Conservation (phyloP, 176 grass and related monocot genomes). For the Puya raimondii region DNA sequence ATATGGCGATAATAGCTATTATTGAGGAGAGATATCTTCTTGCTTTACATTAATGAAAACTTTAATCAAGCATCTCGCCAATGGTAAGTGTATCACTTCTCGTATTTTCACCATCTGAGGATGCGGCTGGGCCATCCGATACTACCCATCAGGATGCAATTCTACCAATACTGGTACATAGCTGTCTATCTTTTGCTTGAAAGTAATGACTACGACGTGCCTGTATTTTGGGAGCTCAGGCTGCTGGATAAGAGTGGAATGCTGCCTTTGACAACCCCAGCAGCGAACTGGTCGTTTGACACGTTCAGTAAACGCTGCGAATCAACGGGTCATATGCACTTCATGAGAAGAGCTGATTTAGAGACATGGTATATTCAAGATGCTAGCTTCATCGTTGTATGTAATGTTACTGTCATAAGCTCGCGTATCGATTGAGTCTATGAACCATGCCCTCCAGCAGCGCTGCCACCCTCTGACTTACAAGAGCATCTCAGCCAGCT, state of each 20-base stretch:
- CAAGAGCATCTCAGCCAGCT: slow-evolving; percentile 18
- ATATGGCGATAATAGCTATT: no score
- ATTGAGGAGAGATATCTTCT: no score
- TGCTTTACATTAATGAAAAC: no score
- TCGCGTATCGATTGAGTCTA: not conserved
- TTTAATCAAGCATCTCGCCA: no score
- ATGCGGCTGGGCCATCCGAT: slow-evolving; percentile 27
- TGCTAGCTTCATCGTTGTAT: not conserved
- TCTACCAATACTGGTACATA: slow-evolving; percentile 9
- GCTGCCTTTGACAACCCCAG: not conserved
- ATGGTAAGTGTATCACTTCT: slow-evolving; percentile 34
- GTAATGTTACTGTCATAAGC: not conserved
- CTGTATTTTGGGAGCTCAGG: slow-evolving; percentile 18
- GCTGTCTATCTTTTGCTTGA: slow-evolving; percentile 24
- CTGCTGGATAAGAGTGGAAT: slow-evolving; percentile 20
- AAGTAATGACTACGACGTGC: slow-evolving; percentile 6
- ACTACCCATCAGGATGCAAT: slow-evolving; percentile 35
- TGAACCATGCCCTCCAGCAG: not conserved
- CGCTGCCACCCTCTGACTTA: not conserved
- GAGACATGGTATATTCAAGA: not conserved
- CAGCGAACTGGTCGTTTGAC: not conserved
- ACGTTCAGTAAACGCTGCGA: no score
- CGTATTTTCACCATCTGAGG: slow-evolving; percentile 31
- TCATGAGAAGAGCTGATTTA: no score
- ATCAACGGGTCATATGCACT: no score